Evolutionary conservation across 164 flowering plant species (phyloP).

Genomic region (Vitis riparia): DNA sequence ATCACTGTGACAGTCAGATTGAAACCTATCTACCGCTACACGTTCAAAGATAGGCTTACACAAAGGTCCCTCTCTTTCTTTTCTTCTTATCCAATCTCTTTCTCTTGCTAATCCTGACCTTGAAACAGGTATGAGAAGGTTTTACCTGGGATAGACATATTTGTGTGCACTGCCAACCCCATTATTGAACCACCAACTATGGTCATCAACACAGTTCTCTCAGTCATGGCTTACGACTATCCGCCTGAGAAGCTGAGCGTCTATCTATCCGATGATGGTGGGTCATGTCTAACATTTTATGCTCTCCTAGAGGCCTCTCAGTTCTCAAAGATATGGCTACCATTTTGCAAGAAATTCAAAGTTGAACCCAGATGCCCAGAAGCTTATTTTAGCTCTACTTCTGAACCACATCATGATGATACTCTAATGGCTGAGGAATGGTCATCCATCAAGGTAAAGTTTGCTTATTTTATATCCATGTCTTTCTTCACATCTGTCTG

Average conservation of each 20-base stretch:
- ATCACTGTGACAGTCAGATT: constrained; percentile 26
- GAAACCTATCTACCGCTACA: constrained; percentile 30
- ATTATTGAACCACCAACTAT: constrained; percentile 37
- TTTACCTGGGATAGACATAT: constrained; percentile 40
- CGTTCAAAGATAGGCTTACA: constrained; percentile 36
- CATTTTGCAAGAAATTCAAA: constrained; percentile 41
- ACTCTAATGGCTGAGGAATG: neutral
- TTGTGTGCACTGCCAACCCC: constrained; percentile 53
- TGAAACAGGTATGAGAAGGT: constrained; percentile 14
- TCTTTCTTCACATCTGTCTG: too few species aligned
- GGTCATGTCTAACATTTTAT: constrained; percentile 41
- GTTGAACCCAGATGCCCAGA: constrained; percentile 40
- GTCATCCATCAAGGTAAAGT: constrained; percentile 13
- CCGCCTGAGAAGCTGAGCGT: constrained; percentile 42
- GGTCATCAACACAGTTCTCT: constrained; percentile 42
- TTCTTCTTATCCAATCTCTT: too few species aligned
- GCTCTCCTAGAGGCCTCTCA: constrained; percentile 47
- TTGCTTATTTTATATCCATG: too few species aligned
- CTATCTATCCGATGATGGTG: constrained; percentile 48
- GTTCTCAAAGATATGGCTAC: constrained; percentile 44
- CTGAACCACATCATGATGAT: constrained; percentile 2
- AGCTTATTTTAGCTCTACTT: constrained; percentile 26
- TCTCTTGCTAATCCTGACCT: too few species aligned
- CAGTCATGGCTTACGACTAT: constrained; percentile 44
- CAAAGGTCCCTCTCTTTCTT: constrained; percentile 15